Evolutionary conservation across 2,329 filamentous ascomycete genomes (phyloP).

Genomic region (Talaromyces sp.): DNA sequence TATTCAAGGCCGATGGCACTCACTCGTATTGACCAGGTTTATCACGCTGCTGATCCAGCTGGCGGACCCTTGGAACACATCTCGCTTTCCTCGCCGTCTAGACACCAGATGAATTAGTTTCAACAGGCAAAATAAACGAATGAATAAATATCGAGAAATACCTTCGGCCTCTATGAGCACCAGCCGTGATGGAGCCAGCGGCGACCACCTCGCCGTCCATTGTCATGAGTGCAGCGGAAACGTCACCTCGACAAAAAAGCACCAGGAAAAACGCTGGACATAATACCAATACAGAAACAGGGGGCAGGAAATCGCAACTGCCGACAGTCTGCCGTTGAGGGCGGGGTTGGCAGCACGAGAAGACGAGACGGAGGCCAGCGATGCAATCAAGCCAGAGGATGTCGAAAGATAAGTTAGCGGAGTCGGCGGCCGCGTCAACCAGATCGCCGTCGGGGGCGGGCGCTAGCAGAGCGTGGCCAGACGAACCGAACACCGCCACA

Average conservation of each 20-base stretch:
- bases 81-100: conserved; percentile 58
- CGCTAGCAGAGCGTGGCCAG: not conserved
- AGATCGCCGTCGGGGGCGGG: not conserved
- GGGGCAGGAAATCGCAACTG: not conserved
- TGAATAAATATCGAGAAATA: conserved; percentile 13
- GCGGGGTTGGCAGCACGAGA: not conserved
- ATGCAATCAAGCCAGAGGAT: not conserved
- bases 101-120: not conserved
- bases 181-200: conserved; percentile 21
- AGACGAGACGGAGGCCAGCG: not conserved
- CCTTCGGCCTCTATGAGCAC: conserved; percentile 22
- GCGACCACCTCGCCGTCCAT: conserved; percentile 30
- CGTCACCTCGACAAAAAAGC: not conserved
- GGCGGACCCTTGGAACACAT: conserved; percentile 66
- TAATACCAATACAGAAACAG: not conserved
- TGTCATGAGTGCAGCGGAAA: conserved; percentile 8
- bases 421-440: not conserved
- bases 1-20: conserved; percentile 15
- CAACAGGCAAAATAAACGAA: not conserved
- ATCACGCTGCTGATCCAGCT: conserved; percentile 87
- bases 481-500: not conserved
- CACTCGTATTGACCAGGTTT: conserved; percentile 94
- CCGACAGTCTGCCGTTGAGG: not conserved
- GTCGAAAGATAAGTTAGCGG: not conserved
- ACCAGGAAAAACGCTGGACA: not conserved